These are phyloP conservation scores for Phoma sp. DNA, from an alignment of 2,329 filamentous ascomycete genomes.

Conservation along the genomic window DNA sequence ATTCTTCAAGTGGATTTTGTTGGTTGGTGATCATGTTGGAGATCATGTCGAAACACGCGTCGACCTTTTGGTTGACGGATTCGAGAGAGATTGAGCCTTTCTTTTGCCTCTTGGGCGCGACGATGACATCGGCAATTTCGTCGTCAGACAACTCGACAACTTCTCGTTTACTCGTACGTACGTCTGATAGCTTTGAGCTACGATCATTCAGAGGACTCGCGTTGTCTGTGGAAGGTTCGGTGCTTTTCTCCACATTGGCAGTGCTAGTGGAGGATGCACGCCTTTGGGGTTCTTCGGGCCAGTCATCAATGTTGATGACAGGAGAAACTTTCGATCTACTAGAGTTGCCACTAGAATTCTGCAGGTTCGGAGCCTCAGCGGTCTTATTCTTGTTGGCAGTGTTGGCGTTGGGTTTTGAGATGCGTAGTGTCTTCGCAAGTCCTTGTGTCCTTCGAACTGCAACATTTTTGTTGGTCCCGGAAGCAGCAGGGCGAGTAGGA, in stretches of 20 bases:
- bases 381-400: background rate
- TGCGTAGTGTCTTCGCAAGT: background rate
- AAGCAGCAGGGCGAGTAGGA: background rate
- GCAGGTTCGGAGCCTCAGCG: too few species aligned
- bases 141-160: background rate
- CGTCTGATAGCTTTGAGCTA: background rate
- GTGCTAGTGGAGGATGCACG: background rate
- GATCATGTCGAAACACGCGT: background rate
- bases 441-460: background rate
- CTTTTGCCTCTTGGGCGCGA: background rate
- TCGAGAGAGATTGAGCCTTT: background rate
- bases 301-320: background rate
- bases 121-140: background rate
- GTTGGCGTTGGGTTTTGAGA: background rate
- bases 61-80: background rate
- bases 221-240: background rate
- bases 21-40: background rate
- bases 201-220: background rate
- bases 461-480: background rate
- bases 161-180: background rate
- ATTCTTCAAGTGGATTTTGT: background rate
- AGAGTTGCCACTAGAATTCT: background rate
- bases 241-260: background rate
- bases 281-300: background rate
- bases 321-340: background rate